Percentiles rank a stretch among this genome's conserved stretches.
Evolutionary conservation across 108 stramenopile genomes (phyloP).

Genomic region (Mediolabrus comicus): DNA sequence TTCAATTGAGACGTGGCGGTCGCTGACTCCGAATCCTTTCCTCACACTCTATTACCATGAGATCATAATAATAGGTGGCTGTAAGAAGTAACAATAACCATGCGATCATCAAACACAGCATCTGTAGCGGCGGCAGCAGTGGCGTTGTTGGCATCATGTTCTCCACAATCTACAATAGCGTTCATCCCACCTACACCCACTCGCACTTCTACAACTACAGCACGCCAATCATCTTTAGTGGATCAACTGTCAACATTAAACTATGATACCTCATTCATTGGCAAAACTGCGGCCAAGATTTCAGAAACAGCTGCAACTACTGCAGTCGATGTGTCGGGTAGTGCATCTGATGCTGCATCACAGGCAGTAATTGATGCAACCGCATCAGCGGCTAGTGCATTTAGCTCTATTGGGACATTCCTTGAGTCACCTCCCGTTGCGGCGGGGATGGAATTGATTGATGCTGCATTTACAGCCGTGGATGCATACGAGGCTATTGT

Average conservation of each 20-base stretch:
- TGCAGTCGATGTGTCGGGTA: neutral
- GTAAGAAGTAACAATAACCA: neutral
- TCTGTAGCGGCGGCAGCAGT: neutral
- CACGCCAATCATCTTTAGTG: neutral
- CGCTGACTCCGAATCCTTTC: too few relatives aligned
- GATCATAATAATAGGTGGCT: neutral
- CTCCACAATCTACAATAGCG: neutral
- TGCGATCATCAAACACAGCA: neutral
- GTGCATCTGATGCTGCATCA: neutral
- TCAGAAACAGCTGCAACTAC: neutral
- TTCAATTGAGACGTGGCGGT: too few relatives aligned
- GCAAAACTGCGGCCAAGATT: constrained; percentile 1
- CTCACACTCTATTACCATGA: neutral
- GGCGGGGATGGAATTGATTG: neutral
- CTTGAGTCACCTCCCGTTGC: neutral
- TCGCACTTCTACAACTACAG: neutral
- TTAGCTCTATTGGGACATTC: neutral
- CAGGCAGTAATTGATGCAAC: neutral
- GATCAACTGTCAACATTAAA: constrained; percentile 25
- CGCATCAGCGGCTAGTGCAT: neutral
- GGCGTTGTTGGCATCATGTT: neutral
- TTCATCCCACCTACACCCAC: neutral
- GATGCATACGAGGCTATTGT: neutral
- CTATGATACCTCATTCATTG: constrained; percentile 15
- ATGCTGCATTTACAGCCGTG: neutral